Evolutionary conservation across 139 green algal species (phyloP), one percentile per base, ranked within the genome.

Genomic region (Klebsormidium nitens): DNA sequence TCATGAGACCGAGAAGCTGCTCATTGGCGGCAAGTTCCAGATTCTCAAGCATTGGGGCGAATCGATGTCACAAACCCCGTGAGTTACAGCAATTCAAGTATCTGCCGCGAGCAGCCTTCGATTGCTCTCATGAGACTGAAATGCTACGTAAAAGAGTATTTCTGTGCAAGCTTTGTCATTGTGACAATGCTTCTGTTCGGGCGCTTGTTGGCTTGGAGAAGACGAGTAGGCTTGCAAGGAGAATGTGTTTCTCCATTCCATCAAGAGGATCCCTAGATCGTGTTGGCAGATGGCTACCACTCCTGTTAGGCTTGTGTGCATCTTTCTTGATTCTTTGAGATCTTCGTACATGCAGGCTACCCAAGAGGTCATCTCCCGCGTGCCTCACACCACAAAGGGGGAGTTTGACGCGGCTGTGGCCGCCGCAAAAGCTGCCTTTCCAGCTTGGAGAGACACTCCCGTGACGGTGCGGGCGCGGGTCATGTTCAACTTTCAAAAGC

Each of bases 371-470:
- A 72, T 97, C 1, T 85, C 84, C 0, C 81, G 75, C 0, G 64
- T 97, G 34, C 93, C 93, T 0, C 46, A 88, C 5, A 85, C 81
- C 1, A 96, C 92, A 1, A 23, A 50, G 3, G 59, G 47, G 2
- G 93, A 98, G 77, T 97, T 98, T 55, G 68, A 94, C 5, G 83
- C 77, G 4, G 93, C 93, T 17, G 93, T 98, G 34, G 40, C 74
- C 17, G 77, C 87, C 23, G 87, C 87, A 28, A 87, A 88, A 57
- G 80, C 74, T 2, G 93, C 93, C 0, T 97, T 95, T 65, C 82
- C 83, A 0, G 75, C 61, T 1, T 98, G 93, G 93, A 64, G 79
- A 31, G 68, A 67, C 37, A 95, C 87, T 1, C 85, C 93, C 0
- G 71, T 97, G 38, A 71, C 87, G 2, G 80, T 73, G 2, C 81